Percentiles rank a stretch among this genome's conserved stretches.
Conservation (phyloP, 2,329 filamentous ascomycete genomes). For the Ilyonectria mors-panacis region DNA sequence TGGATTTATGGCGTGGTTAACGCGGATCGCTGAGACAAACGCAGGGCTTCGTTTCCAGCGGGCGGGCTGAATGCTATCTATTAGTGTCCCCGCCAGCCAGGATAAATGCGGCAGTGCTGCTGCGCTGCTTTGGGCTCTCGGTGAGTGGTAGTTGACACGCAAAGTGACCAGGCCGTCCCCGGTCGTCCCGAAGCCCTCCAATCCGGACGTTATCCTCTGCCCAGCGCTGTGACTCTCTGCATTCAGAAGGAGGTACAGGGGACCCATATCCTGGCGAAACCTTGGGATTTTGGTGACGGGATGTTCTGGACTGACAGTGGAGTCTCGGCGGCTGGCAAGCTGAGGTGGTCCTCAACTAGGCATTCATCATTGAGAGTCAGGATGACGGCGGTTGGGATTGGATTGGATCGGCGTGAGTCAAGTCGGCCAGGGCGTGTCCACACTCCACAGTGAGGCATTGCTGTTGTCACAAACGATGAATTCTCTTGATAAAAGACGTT, state of each 20-base stretch:
- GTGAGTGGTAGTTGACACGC: constrained; percentile 18
- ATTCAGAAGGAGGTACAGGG: constrained; percentile 39
- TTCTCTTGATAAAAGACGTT: constrained; percentile 1
- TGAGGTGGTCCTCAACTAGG: not conserved
- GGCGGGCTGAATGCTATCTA: constrained; percentile 9
- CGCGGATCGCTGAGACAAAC: constrained; percentile 11
- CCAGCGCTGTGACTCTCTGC: constrained; percentile 37
- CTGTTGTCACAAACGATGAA: not conserved
- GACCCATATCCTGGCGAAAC: constrained; percentile 24
- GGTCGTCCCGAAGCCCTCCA: constrained; percentile 25
- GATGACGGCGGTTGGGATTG: not conserved
- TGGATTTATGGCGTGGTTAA: constrained; percentile 22
- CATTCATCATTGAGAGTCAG: not conserved
- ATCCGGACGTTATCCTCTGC: constrained; percentile 18
- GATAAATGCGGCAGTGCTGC: constrained; percentile 21
- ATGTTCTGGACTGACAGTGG: constrained; percentile 6
- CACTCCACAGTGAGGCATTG: not conserved
- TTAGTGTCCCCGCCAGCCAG: constrained; percentile 20
- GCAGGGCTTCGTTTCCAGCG: not conserved
- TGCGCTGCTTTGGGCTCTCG: constrained; percentile 2
- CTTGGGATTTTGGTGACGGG: constrained; percentile 2
- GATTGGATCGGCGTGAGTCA: constrained; percentile 47
- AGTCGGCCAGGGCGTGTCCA: constrained; percentile 24
- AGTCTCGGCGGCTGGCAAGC: not conserved
- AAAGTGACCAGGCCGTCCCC: constrained; percentile 17